Evolutionary conservation across 2,329 filamentous ascomycete species (phyloP), one percentile per base, ranked within the genome.

Genomic region (Scedosporium aurantiacum): DNA sequence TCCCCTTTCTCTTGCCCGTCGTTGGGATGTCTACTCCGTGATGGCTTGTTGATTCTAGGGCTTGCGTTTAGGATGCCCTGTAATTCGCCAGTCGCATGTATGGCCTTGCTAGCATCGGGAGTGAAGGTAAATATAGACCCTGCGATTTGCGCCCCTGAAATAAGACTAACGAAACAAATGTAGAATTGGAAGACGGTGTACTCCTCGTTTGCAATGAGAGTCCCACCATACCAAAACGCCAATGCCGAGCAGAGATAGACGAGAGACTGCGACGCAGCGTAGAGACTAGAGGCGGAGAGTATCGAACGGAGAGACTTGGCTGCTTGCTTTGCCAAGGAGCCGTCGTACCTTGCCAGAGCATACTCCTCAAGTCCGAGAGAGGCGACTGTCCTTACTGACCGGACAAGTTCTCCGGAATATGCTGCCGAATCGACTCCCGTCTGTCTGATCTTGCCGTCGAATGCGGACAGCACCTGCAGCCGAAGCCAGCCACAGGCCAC

Each of bases 321-420:
- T 60, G 2, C 58, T 60, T 8, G 62, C 55, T 10, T 45, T 45
- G 5, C 65, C 10, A 37, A 60, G 21, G 64, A 64, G 18, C 16
- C 12, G 3, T n/a, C 40, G 58, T 78, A 78, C 6, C 70, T 68
- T 2, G 69, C 63, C 1, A 78, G 68, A 23, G 81, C 69, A 32
- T 74, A 71, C 1, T 67, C 63, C 63, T 82, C 79, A 7, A 80
- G 68, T 0, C 78, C 77, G 25, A 82, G 68, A 2, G 77, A 79
- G 1, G 76, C 75, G 2, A 82, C 74, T 0, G 78, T 82, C 21
- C 77, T 73, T 58, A 82, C 81, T 3, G 76, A 74, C 37, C 74
- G 68, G 25, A 79, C 75, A 0, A 79, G 76, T 63, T 82, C 80
- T 3, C 77, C 75, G 0, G 80, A 80, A 3, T 80, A 67, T 3